Evolutionary conservation across 352 stramenopile species (phyloP), one percentile per base, ranked within the genome.

Genomic region (Phytophthora fragariae): DNA sequence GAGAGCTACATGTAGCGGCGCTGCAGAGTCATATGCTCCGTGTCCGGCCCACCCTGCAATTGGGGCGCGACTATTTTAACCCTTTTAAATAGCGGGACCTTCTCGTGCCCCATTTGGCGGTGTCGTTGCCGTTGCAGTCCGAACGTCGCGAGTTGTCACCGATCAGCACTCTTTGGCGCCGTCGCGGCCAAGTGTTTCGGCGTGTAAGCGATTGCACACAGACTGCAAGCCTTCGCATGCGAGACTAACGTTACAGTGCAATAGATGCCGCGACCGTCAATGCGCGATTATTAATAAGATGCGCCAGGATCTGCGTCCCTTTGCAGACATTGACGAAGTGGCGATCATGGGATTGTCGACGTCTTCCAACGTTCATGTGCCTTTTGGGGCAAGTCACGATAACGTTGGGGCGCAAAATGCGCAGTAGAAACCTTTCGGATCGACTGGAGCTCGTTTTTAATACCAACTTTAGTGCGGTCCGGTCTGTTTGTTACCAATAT

Each of bases 171-270:
- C 59, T n/a, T 55, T 49, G 21, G 52, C 49, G 63, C 58, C 53
- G 50, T 61, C 56, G 21, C 61, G 65, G 60, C 57, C 70, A 74
- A 73, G 65, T 64, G 70, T 73, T 73, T 68, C 11, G 7, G 27
- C 52, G 41, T 68, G 31, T 46, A 60, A 60, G 19, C 46, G 56
- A 39, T 27, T 57, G 52, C 52, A 37, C 15, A 12, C 19, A 4
- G 9, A 33, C 19, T 56, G 59, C 31, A 65, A 65, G 47, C 44
- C 6, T 29, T 50, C n/a, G 44, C 10, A 19, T 61, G 64, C 70
- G 57, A 62, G 50, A 58, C 67, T 24, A 57, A 39, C 10, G 3
- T 14, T 19, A 21, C 19, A 21, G 19, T 21, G 19, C 19, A 21
- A 0, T 21, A 68, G 17, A n/a, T 31, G 37, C n/a, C 24, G 15